Evolutionary conservation across 768 basidiomycete species (phyloP), one percentile per base, ranked within the genome.

Genomic region (Astraeus odoratus): DNA sequence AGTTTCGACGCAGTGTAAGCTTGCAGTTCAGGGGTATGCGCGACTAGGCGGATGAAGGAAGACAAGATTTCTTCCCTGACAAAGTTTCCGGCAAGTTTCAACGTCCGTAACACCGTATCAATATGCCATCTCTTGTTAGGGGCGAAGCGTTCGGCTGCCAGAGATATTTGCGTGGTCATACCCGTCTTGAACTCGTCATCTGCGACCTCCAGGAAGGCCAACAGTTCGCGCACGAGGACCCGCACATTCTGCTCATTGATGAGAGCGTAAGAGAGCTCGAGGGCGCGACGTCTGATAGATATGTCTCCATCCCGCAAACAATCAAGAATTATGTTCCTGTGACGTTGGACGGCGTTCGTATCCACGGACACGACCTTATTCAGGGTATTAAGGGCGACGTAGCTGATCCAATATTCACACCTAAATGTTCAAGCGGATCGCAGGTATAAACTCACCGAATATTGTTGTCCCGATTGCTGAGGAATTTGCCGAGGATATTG

Each of bases 41-140:
- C 89, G 0, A 97, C 93, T 23, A 99, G 78, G 20, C 96, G 85
- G 53, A 99, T 90, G 66, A 99, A 99, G 2, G 86, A 81, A 0
- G 95, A 90, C 16, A 98, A 66, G 35, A 97, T 89, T 61, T 99
- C 96, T 65, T 98, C 96, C 50, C 92, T 77, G 18, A 99, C 95
- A 56, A 89, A 97, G 67, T 99, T 98, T 30, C 96, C 96, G 16
- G 96, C 95, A 57, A 97, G 68, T 63, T 93, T 94, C 50, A 99
- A 65, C 2, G 92, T 89, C 23, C 96, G 78, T 39, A 99, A 67
- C 4, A 97, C 89, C 0, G 96, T 98, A 63, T 98, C 96, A 42
- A 99, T 99, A 61, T 99, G 96, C 95, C 95, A 99, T 51, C 96
- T 76, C 66, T 94, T 94, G 65, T 95, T 97, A 0, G 96, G 96